Percentiles rank a stretch among this genome's conserved stretches.
These are phyloP conservation scores for Triticum turgidum DNA, from an alignment of 176 grass and related monocot species.

Conservation along the genomic window DNA sequence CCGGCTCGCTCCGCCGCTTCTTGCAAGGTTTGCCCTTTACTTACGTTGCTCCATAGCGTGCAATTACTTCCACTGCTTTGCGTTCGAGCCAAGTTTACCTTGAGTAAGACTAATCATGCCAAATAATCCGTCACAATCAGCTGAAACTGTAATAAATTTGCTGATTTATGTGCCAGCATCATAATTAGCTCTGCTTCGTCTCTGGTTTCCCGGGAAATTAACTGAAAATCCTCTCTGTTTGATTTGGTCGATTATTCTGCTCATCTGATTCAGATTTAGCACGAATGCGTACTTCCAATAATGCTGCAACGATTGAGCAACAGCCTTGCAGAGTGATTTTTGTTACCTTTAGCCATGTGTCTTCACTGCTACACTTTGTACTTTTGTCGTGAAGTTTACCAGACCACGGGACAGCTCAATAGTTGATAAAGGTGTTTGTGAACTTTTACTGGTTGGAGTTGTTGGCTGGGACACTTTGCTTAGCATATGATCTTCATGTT, in stretches of 20 bases:
- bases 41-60: background rate
- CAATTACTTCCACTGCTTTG: background rate
- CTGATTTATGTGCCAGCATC: background rate
- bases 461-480: constrained; percentile 5
- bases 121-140: constrained; percentile 1
- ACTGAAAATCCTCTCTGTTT: background rate
- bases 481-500: constrained; percentile 16
- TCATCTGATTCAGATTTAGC: background rate
- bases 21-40: constrained; percentile 45
- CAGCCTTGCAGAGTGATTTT: constrained; percentile 33
- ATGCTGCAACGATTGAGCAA: constrained; percentile 14
- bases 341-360: constrained; percentile 45
- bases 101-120: constrained; percentile 21
- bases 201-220: background rate
- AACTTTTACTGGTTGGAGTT: constrained; percentile 34
- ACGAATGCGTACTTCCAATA: constrained; percentile 16
- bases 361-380: constrained; percentile 41
- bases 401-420: constrained; percentile 25
- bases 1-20: constrained; percentile 73
- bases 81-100: constrained; percentile 31
- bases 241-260: background rate
- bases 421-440: constrained; percentile 27
- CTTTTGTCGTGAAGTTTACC: constrained; percentile 27
- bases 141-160: background rate
- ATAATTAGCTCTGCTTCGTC: background rate